Conservation (phyloP, 352 stramenopile species). For the Phytophthora capsici region DNA sequence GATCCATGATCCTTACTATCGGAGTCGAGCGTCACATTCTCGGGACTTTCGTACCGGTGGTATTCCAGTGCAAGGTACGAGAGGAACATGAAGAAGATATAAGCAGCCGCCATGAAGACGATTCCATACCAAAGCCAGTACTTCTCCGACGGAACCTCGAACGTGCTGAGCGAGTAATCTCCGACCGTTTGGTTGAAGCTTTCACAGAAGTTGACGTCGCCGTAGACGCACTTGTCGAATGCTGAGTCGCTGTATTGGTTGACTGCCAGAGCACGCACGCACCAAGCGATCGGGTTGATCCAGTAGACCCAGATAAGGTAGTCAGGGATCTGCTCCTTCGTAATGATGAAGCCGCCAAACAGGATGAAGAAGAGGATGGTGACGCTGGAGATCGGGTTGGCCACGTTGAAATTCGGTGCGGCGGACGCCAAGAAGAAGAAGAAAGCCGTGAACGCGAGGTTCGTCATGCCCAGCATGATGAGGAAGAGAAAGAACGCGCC, state of each 20-base stretch:
- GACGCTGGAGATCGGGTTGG: slow-evolving; percentile 20
- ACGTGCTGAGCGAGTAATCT: slow-evolving; percentile 11
- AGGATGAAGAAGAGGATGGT: slow-evolving; percentile 18
- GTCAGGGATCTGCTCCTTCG: slow-evolving; percentile 18
- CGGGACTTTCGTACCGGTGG: slow-evolving; percentile 7
- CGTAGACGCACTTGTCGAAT: slow-evolving; percentile 11
- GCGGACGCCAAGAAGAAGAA: slow-evolving; percentile 37
- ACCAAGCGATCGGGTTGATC: slow-evolving; percentile 13
- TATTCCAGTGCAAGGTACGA: slow-evolving; percentile 17
- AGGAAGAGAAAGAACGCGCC: slow-evolving; percentile 30
- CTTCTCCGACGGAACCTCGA: slow-evolving; percentile 20
- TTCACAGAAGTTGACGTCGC: slow-evolving; percentile 5
- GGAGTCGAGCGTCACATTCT: slow-evolving; percentile 8
- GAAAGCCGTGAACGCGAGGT: slow-evolving; percentile 30
- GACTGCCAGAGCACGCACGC: slow-evolving; percentile 14
- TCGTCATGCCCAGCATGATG: slow-evolving; percentile 59
- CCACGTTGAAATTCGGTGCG: slow-evolving; percentile 25
- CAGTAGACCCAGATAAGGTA: slow-evolving; percentile 23
- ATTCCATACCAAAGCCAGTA: slow-evolving; percentile 23
- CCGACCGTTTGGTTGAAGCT: slow-evolving; percentile 3
- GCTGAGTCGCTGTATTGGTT: slow-evolving; percentile 16
- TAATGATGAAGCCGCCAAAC: slow-evolving; percentile 15
- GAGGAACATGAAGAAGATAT: slow-evolving; percentile 17
- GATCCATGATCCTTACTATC: not conserved
- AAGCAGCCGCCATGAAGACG: slow-evolving; percentile 6